These are phyloP conservation scores for Aspergillus novoparasiticus DNA, from an alignment of 2,329 filamentous ascomycete genomes.

Conservation along the genomic window DNA sequence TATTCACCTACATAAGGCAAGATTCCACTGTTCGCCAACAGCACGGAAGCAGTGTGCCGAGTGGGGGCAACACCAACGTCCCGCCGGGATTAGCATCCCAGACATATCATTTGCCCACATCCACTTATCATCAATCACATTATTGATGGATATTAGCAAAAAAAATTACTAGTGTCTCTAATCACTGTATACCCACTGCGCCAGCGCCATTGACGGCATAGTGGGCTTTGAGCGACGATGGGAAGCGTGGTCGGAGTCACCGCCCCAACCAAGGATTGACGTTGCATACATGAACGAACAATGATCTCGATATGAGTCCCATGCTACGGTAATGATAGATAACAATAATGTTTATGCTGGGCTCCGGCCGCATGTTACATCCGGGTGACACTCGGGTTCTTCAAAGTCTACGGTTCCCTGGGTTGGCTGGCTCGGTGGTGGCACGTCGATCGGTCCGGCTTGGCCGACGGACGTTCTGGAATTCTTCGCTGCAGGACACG, in stretches of 20 bases:
- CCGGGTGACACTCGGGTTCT: slow-evolving; percentile 3
- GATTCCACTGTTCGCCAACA: accelerated
- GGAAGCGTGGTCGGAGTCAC: neutral
- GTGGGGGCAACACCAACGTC: slow-evolving; percentile 11
- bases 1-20: neutral
- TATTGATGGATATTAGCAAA: slow-evolving; percentile 8
- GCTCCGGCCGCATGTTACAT: slow-evolving; percentile 7
- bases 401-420: slow-evolving; percentile 7
- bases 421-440: slow-evolving; percentile 15
- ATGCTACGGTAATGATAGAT: neutral
- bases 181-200: neutral
- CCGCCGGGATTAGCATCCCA: slow-evolving; percentile 9
- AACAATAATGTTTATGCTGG: slow-evolving; percentile 5
- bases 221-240: neutral
- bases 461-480: slow-evolving; percentile 33
- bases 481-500: slow-evolving; percentile 36
- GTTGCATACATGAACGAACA: neutral
- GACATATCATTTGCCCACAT: neutral
- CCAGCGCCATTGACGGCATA: slow-evolving; percentile 8
- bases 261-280: neutral
- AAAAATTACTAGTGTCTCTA: neutral
- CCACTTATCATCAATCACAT: neutral
- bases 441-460: slow-evolving; percentile 21
- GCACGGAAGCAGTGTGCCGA: slow-evolving; percentile 30
- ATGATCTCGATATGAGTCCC: neutral